Conservation (phyloP, 1,284 basidiomycete species). For the Sphaerobolus stellatus region DNA sequence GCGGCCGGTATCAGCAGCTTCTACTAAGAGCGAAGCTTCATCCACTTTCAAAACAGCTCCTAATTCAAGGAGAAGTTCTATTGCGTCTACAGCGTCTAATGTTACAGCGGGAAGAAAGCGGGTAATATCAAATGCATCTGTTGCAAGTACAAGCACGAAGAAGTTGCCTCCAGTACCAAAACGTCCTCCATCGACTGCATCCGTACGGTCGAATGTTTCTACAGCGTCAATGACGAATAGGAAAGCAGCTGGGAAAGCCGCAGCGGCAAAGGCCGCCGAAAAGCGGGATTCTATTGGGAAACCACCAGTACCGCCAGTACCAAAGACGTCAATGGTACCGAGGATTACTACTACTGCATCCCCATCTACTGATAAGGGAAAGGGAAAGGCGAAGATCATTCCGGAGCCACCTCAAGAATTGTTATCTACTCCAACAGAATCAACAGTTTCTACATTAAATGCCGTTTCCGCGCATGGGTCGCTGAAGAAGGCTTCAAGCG, state of each 20-base stretch:
- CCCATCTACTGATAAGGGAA: slow-evolving; percentile 7
- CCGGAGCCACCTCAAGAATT: not conserved
- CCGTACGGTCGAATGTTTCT: slow-evolving; percentile 34
- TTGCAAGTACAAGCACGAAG: slow-evolving; percentile 10
- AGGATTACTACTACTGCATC: no score
- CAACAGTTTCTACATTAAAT: slow-evolving; percentile 2
- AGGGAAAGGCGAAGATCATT: not conserved
- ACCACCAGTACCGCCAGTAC: not conserved
- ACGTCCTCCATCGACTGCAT: slow-evolving; percentile 29
- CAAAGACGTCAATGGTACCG: not conserved
- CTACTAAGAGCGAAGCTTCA: slow-evolving; percentile 47
- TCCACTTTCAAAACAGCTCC: slow-evolving; percentile 52
- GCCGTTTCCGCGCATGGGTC: slow-evolving; percentile 24
- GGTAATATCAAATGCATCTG: slow-evolving; percentile 10
- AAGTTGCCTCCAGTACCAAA: slow-evolving; percentile 24
- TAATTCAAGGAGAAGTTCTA: slow-evolving; percentile 43
- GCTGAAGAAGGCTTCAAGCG: slow-evolving; percentile 36
- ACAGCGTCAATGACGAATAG: slow-evolving; percentile 27
- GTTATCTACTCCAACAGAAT: slow-evolving; percentile 4
- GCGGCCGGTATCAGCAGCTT: slow-evolving; percentile 28
- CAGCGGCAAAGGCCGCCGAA: slow-evolving; percentile 11
- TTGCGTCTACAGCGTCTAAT: slow-evolving; percentile 33
- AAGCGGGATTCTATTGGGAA: slow-evolving; percentile 6
- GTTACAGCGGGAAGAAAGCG: slow-evolving; percentile 4
- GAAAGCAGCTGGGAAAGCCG: slow-evolving; percentile 16